phyloP scores from a whole-genome alignment of 1,284 basidiomycete species.

The Papiliotrema fonsecae region DNA sequence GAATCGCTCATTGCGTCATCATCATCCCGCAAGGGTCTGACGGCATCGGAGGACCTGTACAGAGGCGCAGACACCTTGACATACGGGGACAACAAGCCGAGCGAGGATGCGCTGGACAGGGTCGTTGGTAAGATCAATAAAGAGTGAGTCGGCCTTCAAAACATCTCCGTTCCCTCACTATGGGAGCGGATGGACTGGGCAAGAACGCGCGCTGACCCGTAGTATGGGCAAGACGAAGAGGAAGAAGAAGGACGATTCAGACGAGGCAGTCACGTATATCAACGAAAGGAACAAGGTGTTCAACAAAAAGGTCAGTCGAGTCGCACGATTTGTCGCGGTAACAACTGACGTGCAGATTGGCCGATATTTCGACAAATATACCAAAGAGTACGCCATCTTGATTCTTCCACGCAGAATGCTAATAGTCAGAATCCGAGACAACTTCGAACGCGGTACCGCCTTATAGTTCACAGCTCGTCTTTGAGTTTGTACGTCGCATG shows the following conservation, averaged over 20 bases:
- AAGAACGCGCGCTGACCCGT: slow-evolving; percentile 3
- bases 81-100: slow-evolving; percentile 90
- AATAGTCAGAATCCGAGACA: slow-evolving; percentile 64
- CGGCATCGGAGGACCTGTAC: slow-evolving; percentile 70
- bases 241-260: slow-evolving; percentile 82
- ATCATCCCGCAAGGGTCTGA: slow-evolving; percentile 46
- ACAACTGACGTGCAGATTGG: slow-evolving; percentile 60
- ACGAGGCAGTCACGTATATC: slow-evolving; percentile 97
- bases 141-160: slow-evolving; percentile 77
- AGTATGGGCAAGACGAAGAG: slow-evolving; percentile 72
- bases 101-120: slow-evolving; percentile 88
- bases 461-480: slow-evolving; percentile 50
- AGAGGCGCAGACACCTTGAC: slow-evolving; percentile 82
- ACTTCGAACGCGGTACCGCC: slow-evolving; percentile 92
- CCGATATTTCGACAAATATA: slow-evolving; percentile 97
- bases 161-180: too few relatives aligned
- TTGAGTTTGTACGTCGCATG: neutral
- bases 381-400: slow-evolving; percentile 57
- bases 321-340: neutral
- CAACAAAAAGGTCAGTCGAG: slow-evolving; percentile 82
- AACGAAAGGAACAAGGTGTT: slow-evolving; percentile 98
- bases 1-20: slow-evolving; percentile 32
- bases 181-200: neutral
- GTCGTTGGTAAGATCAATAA: slow-evolving; percentile 87
- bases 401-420: neutral